Evolutionary conservation across 2,329 filamentous ascomycete species (phyloP).

Genomic region (Calonectria ilicicola): DNA sequence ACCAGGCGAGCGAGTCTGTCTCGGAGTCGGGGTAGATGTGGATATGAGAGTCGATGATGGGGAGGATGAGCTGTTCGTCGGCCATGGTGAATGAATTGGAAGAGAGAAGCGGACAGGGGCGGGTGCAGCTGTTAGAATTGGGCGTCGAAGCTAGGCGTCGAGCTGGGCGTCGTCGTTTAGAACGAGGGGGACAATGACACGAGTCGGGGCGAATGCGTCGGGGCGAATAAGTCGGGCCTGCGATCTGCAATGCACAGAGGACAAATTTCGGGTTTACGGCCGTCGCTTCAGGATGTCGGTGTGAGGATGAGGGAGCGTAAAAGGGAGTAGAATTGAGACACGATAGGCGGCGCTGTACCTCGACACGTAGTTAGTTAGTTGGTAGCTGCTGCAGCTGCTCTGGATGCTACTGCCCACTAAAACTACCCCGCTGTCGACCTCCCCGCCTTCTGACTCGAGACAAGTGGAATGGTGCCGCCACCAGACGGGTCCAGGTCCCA

Average conservation of each 20-base stretch:
- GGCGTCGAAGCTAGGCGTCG: too few species aligned
- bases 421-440: constrained; percentile 19
- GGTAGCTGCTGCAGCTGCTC: not conserved
- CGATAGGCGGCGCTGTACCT: not conserved
- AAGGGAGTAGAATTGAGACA: not conserved
- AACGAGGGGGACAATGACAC: not conserved
- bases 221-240: not conserved
- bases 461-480: not conserved
- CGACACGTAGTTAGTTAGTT: not conserved
- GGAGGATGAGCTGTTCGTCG: constrained; percentile 57
- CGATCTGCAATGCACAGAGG: not conserved
- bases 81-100: constrained; percentile 46
- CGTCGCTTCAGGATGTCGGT: constrained; percentile 17
- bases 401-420: constrained; percentile 10
- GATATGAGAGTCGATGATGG: constrained; percentile 90
- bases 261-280: not conserved
- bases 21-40: constrained; percentile 85
- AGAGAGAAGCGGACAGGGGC: not conserved
- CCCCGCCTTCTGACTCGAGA: constrained; percentile 20
- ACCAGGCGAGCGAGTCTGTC: constrained; percentile 77
- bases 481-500: not conserved
- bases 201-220: not conserved
- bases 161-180: not conserved
- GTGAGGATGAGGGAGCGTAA: not conserved
- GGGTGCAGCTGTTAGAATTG: not conserved